Conservation (phyloP, 2,329 filamentous ascomycete species). For the Cytospora mali region DNA sequence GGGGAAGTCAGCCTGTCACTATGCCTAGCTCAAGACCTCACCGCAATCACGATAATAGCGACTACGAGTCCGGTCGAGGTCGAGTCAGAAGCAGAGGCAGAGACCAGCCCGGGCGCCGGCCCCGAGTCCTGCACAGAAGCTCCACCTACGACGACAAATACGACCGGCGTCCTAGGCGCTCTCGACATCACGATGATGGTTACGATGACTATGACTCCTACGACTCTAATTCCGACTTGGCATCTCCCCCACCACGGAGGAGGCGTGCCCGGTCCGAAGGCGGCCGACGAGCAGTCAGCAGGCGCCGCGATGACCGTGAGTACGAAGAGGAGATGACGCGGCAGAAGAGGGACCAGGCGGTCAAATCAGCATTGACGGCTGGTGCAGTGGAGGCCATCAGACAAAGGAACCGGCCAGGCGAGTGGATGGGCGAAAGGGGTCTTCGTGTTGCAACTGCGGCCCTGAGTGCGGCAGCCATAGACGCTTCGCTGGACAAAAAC, state of each 20-base stretch:
- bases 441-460: conserved; percentile 34
- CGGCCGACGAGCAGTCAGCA: conserved; percentile 2
- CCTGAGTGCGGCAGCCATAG: conserved; percentile 33
- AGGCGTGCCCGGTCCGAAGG: conserved; percentile 1
- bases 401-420: conserved; percentile 27
- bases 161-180: neutral
- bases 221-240: neutral
- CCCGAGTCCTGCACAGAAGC: neutral
- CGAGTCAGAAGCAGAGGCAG: neutral
- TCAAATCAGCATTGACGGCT: conserved; percentile 31
- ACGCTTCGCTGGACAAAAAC: conserved; percentile 27
- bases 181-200: neutral
- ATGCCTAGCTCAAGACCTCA: conserved; percentile 10
- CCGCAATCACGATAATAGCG: neutral
- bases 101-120: neutral
- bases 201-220: neutral
- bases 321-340: neutral
- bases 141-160: conserved; percentile 11
- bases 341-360: conserved; percentile 27
- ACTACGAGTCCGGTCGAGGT: neutral
- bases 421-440: conserved; percentile 22
- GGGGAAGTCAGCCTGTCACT: neutral
- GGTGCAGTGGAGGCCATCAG: conserved; percentile 32
- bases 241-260: neutral
- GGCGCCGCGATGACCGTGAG: neutral